Conservation (phyloP, 371 early-diverging fungal species). For the Mucor saturninus region DNA sequence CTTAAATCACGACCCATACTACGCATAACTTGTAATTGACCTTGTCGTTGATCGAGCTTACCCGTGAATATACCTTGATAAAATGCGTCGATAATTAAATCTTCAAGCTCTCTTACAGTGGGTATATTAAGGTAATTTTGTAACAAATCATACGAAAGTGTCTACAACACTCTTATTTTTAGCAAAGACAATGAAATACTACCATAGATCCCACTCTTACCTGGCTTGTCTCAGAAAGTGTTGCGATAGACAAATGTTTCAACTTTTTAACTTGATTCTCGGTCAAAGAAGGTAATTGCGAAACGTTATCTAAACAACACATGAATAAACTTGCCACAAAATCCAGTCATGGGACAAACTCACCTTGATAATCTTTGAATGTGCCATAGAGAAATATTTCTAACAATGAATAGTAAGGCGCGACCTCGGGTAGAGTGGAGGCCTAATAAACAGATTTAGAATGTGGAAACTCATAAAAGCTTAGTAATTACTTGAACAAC, state of each 20-base stretch:
- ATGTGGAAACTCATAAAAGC: not conserved
- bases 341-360: no score
- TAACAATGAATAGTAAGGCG: slow-evolving; percentile 64
- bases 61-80: slow-evolving; percentile 79
- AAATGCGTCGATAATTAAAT: slow-evolving; percentile 85
- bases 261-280: slow-evolving; percentile 71
- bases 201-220: slow-evolving; percentile 34
- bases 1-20: slow-evolving; percentile 84
- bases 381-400: slow-evolving; percentile 82
- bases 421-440: slow-evolving; percentile 57
- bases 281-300: slow-evolving; percentile 64
- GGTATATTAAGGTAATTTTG: slow-evolving; percentile 70
- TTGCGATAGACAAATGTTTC: slow-evolving; percentile 77
- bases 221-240: slow-evolving; percentile 67
- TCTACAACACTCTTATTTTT: slow-evolving; percentile 35
- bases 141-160: slow-evolving; percentile 67
- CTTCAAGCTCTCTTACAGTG: slow-evolving; percentile 82
- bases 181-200: not conserved
- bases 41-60: slow-evolving; percentile 80
- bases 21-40: slow-evolving; percentile 76
- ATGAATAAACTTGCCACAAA: not conserved
- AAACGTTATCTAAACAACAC: slow-evolving; percentile 42
- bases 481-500: slow-evolving; percentile 63
- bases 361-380: slow-evolving; percentile 79
- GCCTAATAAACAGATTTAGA: slow-evolving; percentile 47